A percentile compares a stretch with the other conserved stretches of the same genome.
phyloP scores from a whole-genome alignment of 1,139 yeast genomes.

The Hanseniaspora gamundiae region DNA sequence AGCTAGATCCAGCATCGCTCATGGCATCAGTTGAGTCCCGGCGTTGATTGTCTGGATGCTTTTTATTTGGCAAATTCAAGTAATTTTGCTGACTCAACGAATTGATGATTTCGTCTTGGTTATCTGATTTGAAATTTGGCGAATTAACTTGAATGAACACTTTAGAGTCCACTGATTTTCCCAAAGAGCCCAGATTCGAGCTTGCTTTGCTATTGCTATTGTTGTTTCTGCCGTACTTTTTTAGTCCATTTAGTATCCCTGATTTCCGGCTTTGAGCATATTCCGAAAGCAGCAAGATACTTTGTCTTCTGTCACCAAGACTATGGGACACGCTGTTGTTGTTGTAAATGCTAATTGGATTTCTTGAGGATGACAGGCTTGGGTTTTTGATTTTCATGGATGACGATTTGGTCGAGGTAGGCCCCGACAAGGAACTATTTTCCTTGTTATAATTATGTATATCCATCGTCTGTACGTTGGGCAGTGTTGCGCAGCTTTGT shows the following conservation, averaged over 20 bases:
- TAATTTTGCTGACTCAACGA: slow-evolving; percentile 17
- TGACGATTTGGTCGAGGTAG: slow-evolving; percentile 1
- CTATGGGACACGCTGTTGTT: slow-evolving; percentile 4
- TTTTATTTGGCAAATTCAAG: slow-evolving; percentile 5
- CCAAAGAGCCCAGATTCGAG: slow-evolving; percentile 6
- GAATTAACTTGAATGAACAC: slow-evolving; percentile 22
- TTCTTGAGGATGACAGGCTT: background rate
- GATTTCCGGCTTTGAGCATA: slow-evolving; percentile 11
- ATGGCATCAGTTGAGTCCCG: background rate
- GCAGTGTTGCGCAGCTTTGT: too few species aligned
- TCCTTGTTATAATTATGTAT: background rate
- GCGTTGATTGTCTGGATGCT: background rate
- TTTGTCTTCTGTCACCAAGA: slow-evolving; percentile 7
- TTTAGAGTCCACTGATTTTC: slow-evolving; percentile 11
- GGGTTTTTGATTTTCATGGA: background rate
- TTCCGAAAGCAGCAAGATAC: slow-evolving; percentile 10
- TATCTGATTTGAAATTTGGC: slow-evolving; percentile 24
- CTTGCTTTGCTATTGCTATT: background rate
- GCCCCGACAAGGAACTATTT: background rate
- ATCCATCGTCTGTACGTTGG: background rate
- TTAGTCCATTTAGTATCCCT: background rate
- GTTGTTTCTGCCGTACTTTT: slow-evolving; percentile 2
- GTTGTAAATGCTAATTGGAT: slow-evolving; percentile 3
- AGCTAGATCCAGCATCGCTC: slow-evolving; percentile 5
- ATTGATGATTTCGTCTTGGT: slow-evolving; percentile 19